A percentile compares a stretch with the other conserved stretches of the same genome.
These are phyloP conservation scores for Anacardium occidentale DNA, from an alignment of 345 rosid genomes.

Conservation along the genomic window DNA sequence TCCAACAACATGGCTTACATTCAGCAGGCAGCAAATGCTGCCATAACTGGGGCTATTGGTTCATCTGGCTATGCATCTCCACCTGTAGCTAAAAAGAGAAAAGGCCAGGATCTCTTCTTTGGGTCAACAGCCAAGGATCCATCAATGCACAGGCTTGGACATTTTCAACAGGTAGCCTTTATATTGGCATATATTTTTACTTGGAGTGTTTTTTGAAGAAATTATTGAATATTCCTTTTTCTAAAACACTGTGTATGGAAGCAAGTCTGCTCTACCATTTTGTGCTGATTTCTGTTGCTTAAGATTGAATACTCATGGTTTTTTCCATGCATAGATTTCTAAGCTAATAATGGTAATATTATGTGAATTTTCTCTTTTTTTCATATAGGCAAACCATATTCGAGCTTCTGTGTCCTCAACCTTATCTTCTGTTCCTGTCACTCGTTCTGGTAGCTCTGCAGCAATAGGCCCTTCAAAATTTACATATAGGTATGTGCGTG, in stretches of 20 bases:
- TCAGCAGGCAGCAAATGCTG: constrained; percentile 99
- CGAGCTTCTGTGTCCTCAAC: constrained; percentile 50
- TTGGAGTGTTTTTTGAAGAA: constrained; percentile 1
- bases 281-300: constrained; percentile 2
- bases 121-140: constrained; percentile 61
- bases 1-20: constrained; percentile 78
- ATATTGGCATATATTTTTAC: constrained; percentile 10
- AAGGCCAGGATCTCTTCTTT: constrained; percentile 73
- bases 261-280: constrained; percentile 3
- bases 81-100: constrained; percentile 76
- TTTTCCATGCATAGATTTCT: background rate
- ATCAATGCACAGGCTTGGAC: constrained; percentile 55
- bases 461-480: constrained; percentile 59
- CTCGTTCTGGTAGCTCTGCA: constrained; percentile 43
- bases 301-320: background rate
- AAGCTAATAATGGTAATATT: constrained; percentile 7
- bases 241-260: background rate
- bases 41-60: constrained; percentile 96
- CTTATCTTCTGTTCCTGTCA: constrained; percentile 45
- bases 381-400: constrained; percentile 57
- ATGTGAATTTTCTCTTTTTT: constrained; percentile 13
- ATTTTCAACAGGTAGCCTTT: constrained; percentile 65
- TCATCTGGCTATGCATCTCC: constrained; percentile 86
- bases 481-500: constrained; percentile 67
- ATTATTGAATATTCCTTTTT: background rate